Evolutionary conservation across 1,139 yeast genomes (phyloP), one percentile per base, ranked within the genome.

Genomic region (Suhomyces choctaworum): DNA sequence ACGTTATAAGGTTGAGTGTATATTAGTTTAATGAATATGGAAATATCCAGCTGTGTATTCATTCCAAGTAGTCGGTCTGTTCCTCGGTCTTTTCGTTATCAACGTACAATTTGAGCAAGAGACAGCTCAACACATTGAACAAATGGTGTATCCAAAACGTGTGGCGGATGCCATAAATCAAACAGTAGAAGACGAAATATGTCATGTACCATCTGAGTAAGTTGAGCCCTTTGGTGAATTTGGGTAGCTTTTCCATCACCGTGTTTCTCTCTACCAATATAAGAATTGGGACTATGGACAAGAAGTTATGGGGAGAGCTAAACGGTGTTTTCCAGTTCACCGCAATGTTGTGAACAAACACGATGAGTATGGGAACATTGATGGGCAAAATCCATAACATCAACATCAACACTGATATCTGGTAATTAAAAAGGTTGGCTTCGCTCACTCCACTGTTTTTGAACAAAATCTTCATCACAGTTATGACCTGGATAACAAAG

Each of bases 321-420:
- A 84, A 83, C 15, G 90, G 85, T 0, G 89, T 82, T 35, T 67
- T 73, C 90, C 92, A 83, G 45, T 70, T 76, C 25, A 83, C 70
- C 2, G 82, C 71, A 41, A 82, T 62, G 52, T 84, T 82, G 51
- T 83, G 90, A 16, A 82, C 62, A 58, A 82, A 82, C 2, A 83
- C 92, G 41, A 83, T 64, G 19, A 84, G 54, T 1, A 82, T 78
- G 0, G 94, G 92, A 1, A 78, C 64, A 47, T 82, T 80, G 19
- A 83, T 76, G 1, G 89, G 88, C 8, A 82, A 58, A 7, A 82
- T 66, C 81, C 89, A 80, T 7, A 82, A 44, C 79, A 82, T 76
- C 31, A 82, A 50, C 45, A 82, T 57, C 27, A 82, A 54, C 3
- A 82, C 41, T 1, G 84, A 69, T 15, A 75, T 41, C 44, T 80